phyloP scores from a whole-genome alignment of 306 rosid species.

The Trifolium pratense region DNA sequence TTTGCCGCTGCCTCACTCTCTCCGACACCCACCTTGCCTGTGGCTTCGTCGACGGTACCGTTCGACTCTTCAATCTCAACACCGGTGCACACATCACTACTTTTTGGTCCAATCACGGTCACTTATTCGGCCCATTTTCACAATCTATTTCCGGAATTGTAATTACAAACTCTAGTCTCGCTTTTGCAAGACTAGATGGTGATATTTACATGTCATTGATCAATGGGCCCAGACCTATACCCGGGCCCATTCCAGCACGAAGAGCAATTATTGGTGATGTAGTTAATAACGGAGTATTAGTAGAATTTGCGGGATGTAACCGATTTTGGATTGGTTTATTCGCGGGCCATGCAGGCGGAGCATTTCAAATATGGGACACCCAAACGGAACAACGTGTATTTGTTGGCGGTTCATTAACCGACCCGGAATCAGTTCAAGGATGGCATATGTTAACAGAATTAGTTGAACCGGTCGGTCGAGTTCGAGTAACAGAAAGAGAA shows the following conservation, averaged over 20 bases:
- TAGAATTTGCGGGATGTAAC: slow-evolving; percentile 64
- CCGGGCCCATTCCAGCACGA: neutral
- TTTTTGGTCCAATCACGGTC: slow-evolving; percentile 45
- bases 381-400: slow-evolving; percentile 46
- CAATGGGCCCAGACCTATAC: neutral
- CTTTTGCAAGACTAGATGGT: slow-evolving; percentile 67
- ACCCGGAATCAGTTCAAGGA: slow-evolving; percentile 69
- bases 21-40: slow-evolving; percentile 73
- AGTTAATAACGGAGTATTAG: slow-evolving; percentile 64
- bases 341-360: slow-evolving; percentile 70
- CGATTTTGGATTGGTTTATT: slow-evolving; percentile 83
- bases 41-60: slow-evolving; percentile 81
- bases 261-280: slow-evolving; percentile 51
- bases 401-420: slow-evolving; percentile 69
- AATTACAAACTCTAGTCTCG: slow-evolving; percentile 20
- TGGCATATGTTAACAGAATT: slow-evolving; percentile 82
- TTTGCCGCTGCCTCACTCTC: slow-evolving; percentile 77
- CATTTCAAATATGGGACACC: slow-evolving; percentile 78
- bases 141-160: slow-evolving; percentile 73
- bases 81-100: slow-evolving; percentile 59
- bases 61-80: slow-evolving; percentile 67
- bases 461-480: slow-evolving; percentile 61
- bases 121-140: slow-evolving; percentile 62
- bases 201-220: slow-evolving; percentile 59
- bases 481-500: slow-evolving; percentile 56